Base-by-base conservation (phyloP, 768 basidiomycete genomes). In the Terana coerulea region DNA sequence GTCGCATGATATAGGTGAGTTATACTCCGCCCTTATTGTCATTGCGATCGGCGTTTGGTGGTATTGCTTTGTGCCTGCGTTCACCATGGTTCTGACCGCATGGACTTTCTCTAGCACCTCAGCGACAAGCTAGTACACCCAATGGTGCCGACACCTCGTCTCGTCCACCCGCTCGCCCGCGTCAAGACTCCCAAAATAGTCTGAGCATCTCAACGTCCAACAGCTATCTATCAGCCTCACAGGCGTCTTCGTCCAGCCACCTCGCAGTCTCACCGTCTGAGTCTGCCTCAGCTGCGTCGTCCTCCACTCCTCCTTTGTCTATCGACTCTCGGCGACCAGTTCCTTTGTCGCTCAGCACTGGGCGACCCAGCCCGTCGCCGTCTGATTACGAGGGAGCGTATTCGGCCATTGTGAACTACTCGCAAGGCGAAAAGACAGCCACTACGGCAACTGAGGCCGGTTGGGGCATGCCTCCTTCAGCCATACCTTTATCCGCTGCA, bases 1-100 rank as follows among this genome's bases (percentile, higher is more conserved):
- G 24, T 70, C 70, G 19, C 73, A 70, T 40, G 61, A 69, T 9
- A 61, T 67, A 47, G 63, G 74, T 74, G 24, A 52, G 67, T 60
- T 1, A 14, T 22, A 8, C 12, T 47, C 17, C 22, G 8, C 29
- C 15, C 40, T 43, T 25, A 37, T 47, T 53, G 46, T 47, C 22
- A 22, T 25, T 30, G 31, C 26, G 35, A 21, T n/a, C 24, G 36
- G 24, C 52, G 49, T 28, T 33, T 50, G n/a, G n/a, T 35, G 47
- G 17, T 35, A 21, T 43, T 37, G 28, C 15, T 35, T 36, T 33
- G 25, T 11, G 40, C 47, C 51, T 10, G 25, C 25, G 40, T 42
- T 21, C 41, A 29, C 25, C 52, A 36, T 15, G 34, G 35, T 39
- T 29, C 59, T 60, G 31, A 53, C 57, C 22, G 44, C 48, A 22